Base-by-base conservation (phyloP, 2,329 filamentous ascomycete species). In the Domatiomyces catenatus region DNA sequence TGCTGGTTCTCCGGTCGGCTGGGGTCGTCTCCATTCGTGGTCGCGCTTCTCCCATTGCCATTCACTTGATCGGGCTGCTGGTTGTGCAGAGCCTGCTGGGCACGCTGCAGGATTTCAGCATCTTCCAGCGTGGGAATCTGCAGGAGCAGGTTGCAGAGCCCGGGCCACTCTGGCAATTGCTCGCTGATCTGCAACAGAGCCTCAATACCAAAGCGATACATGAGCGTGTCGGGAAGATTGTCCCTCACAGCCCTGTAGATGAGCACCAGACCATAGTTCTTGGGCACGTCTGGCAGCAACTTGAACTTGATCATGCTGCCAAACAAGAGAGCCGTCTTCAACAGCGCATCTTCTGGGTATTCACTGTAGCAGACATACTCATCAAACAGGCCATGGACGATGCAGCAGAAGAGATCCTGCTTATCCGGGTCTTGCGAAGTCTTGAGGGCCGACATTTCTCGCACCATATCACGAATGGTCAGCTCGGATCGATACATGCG, bases 181-280 rank as follows among this genome's bases (percentile, higher is more conserved):
- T 79, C 75, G 50, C 87, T 81, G 49, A 96, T 77, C 65, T 96
- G 88, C 64, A 95, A 83, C 53, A 98, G 76, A 15, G 92, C 92
- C 64, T 98, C 92, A 10, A 98, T 75, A 8, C 93, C 92, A 63
- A 98, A 98, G 61, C 95, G 94, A 72, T 92, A 96, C 92, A 98
- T 96, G 1, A 86, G 81, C 54, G 89, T 81, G 28, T 93, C 84
- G 0, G 84, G 80, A 28, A 76, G 71, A 61, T 92, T 86, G 56
- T 94, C 88, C 56, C 86, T 78, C 20, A 98, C 88, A 10, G 92
- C 87, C 65, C 98, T 89, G n/a, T 96, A 73, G 56, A 98, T 94
- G 87, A 98, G 95, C 15, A 86, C 88, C 15, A 96, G 73, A n/a
- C 86, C 92, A 51, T 94, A 88, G 63, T 94, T 88, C 32, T 96